Evolutionary conservation across 305 asterid genomes (phyloP).

Genomic region (Rubia occidens): DNA sequence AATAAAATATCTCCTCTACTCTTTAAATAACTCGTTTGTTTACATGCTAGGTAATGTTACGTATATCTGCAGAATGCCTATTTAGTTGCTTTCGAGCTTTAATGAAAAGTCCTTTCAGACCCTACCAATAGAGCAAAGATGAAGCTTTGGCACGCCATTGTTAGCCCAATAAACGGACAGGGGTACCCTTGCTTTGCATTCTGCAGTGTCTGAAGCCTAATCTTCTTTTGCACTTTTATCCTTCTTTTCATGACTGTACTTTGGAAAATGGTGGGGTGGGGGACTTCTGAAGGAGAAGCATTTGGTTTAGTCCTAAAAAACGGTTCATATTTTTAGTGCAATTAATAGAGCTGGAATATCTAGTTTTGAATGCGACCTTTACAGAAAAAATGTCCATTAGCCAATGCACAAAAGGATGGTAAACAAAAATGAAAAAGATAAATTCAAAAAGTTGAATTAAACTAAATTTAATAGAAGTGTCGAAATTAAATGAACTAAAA

Average conservation of each 20-base stretch:
- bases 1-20: too few species aligned
- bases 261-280: constrained; percentile 8
- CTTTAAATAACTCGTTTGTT: too few species aligned
- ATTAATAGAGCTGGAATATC: neutral
- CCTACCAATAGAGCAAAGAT: neutral
- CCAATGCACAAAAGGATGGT: too few species aligned
- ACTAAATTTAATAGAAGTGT: too few species aligned
- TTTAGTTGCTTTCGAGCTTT: neutral
- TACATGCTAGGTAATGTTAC: too few species aligned
- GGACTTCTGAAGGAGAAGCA: neutral
- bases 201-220: neutral
- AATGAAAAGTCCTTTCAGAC: neutral
- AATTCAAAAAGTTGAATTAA: too few species aligned
- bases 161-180: constrained; percentile 1
- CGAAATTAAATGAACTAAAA: too few species aligned
- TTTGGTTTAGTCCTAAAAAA: neutral
- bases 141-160: neutral
- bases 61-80: constrained; percentile 1
- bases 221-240: neutral
- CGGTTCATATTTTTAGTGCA: neutral
- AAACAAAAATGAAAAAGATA: too few species aligned
- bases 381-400: neutral
- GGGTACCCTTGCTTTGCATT: neutral
- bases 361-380: neutral
- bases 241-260: neutral